phyloP scores from a whole-genome alignment of 768 basidiomycete species.

The Rhizopogon roseolus region DNA sequence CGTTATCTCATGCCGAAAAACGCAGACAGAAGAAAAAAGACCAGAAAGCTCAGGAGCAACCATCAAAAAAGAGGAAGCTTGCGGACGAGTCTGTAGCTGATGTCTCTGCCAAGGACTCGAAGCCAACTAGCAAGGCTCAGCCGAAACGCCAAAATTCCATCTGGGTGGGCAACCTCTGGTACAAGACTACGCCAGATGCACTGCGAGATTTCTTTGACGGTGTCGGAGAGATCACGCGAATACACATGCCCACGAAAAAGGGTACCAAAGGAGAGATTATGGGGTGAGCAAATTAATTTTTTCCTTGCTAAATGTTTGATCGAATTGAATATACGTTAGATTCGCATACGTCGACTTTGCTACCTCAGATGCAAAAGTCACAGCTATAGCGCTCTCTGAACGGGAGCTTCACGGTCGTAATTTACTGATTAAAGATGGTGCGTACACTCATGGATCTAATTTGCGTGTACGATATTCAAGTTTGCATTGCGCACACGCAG shows the following conservation, averaged over 20 bases:
- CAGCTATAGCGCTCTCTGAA: constrained; percentile 82
- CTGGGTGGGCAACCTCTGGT: constrained; percentile 95
- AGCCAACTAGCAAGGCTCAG: constrained; percentile 13
- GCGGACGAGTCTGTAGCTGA: constrained; percentile 13
- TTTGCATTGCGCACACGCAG: constrained; percentile 31
- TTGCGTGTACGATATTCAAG: constrained; percentile 2
- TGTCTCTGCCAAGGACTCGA: neutral
- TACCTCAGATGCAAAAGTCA: constrained; percentile 63
- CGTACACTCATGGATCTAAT: constrained; percentile 15
- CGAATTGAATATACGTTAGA: constrained; percentile 34
- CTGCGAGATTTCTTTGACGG: constrained; percentile 67
- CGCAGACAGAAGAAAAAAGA: constrained; percentile 54
- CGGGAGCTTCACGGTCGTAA: constrained; percentile 77
- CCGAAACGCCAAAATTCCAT: constrained; percentile 77
- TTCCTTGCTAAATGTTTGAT: neutral
- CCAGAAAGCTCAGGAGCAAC: constrained; percentile 16
- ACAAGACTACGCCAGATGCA: constrained; percentile 78
- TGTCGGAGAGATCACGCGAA: constrained; percentile 69
- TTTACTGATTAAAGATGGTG: constrained; percentile 91
- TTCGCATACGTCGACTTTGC: constrained; percentile 97
- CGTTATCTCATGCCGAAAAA: constrained; percentile 72
- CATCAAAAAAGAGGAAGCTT: constrained; percentile 45
- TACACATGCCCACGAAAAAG: constrained; percentile 82
- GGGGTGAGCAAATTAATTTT: constrained; percentile 50
- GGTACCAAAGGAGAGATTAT: constrained; percentile 64